Percentiles rank a stretch among this genome's conserved stretches.
These are phyloP conservation scores for Diaporthe australafricana DNA, from an alignment of 2,329 filamentous ascomycete genomes.

Conservation along the genomic window DNA sequence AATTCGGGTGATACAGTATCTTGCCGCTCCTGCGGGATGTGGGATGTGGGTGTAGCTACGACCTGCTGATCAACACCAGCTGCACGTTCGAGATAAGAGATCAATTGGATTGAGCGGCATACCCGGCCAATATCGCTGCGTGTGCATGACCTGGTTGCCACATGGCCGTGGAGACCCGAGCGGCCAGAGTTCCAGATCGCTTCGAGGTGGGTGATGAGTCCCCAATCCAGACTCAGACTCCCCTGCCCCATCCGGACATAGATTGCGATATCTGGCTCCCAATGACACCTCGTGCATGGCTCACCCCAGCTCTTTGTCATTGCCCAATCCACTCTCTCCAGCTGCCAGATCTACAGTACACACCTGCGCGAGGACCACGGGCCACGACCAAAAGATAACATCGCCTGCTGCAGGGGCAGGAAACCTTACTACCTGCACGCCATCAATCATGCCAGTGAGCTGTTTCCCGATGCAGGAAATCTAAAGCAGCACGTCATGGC, in stretches of 20 bases:
- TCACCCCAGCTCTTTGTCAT: neutral
- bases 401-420: neutral
- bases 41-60: neutral
- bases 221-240: neutral
- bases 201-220: neutral
- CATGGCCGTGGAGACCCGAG: neutral
- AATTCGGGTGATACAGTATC: neutral
- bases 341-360: neutral
- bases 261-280: conserved; percentile 3
- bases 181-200: neutral
- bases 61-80: neutral
- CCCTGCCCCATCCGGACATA: neutral
- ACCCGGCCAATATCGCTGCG: neutral
- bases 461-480: neutral
- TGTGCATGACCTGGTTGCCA: conserved; percentile 12
- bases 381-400: neutral
- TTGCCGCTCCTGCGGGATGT: conserved; percentile 10
- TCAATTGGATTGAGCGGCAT: neutral
- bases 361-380: neutral
- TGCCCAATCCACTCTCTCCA: neutral
- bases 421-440: neutral
- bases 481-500: neutral
- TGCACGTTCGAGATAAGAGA: conserved; percentile 4
- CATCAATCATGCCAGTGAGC: neutral
- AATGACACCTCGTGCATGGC: conserved; percentile 15